Evolutionary conservation across 2,329 filamentous ascomycete species (phyloP), one percentile per base, ranked within the genome.

Genomic region (Fusarium euwallaceae): DNA sequence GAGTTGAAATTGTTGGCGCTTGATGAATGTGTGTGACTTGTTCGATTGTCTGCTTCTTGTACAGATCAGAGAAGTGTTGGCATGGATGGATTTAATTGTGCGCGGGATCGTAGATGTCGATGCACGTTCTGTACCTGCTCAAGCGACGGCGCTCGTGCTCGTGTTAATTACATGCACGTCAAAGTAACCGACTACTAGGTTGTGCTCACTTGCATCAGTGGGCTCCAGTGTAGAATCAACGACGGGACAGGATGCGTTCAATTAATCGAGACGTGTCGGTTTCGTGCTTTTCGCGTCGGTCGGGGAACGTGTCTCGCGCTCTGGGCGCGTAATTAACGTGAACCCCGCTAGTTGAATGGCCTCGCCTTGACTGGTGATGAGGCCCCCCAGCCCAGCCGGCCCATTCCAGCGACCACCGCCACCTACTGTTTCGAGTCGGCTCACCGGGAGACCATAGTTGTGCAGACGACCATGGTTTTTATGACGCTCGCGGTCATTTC

Each of bases 181-280:
- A 76, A 69, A 74, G 70, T 66, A 64, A 72, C 70, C 67, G 75
- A 53, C 48, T 76, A 36, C 56, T 74, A 56, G 64, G 48, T 72
- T 72, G 73, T 74, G 70, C 70, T 75, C 69, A 74, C 73, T 76
- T 76, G 67, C 64, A 73, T 24, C 43, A 71, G 62, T 37, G 43
- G 41, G 59, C 29, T 70, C 29, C 66, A 60, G 43, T 22, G 66
- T 67, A 48, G 17, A 61, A 29, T 34, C 58, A 37, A 61, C 64
- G 69, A 48, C 43, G 24, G 41, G 41, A 45, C 43, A 22, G 43
- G 43, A 77, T 79, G 77, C 74, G 76, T 67, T 81, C 77, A 80
- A 82, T 83, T 81, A 82, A 82, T 67, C 65, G 24, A 70, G 83
- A 82, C 84, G 84, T 86, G 84, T 86, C 83, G 62, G 79, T 85